phyloP scores from a whole-genome alignment of 495 filamentous ascomycete genomes.

The Pyronema domesticum region DNA sequence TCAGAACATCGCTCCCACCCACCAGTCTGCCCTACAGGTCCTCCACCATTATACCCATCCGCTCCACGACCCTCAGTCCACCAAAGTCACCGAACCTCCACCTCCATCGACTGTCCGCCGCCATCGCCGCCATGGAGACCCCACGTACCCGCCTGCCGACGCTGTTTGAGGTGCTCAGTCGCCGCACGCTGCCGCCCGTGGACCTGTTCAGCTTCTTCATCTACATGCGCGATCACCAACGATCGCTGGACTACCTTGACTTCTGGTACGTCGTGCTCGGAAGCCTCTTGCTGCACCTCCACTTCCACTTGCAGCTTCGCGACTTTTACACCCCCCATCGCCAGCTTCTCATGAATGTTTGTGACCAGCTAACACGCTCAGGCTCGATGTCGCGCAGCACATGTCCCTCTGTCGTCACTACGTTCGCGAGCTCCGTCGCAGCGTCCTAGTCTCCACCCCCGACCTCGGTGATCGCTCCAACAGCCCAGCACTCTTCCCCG shows the following conservation, averaged over 20 bases:
- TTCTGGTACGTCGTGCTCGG: slow-evolving; percentile 57
- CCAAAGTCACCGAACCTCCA: not conserved
- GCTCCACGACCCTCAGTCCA: not conserved
- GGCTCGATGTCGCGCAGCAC: slow-evolving; percentile 98
- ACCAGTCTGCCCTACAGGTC: not conserved
- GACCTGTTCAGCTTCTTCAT: slow-evolving; percentile 99
- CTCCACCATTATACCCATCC: not conserved
- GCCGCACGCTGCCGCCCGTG: slow-evolving; percentile 76
- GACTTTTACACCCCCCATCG: not conserved
- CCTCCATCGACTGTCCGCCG: not conserved
- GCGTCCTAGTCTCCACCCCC: slow-evolving; percentile 80
- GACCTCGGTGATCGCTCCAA: slow-evolving; percentile 69
- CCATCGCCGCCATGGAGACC: not conserved
- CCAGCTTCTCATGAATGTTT: not conserved
- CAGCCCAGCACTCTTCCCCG: slow-evolving; percentile 46
- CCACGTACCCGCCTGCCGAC: slow-evolving; percentile 71
- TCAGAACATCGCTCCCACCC: not conserved
- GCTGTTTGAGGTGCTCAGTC: slow-evolving; percentile 83
- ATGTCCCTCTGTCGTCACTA: slow-evolving; percentile 97
- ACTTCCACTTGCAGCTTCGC: not conserved
- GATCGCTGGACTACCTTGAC: slow-evolving; percentile 93
- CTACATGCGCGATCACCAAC: slow-evolving; percentile 96
- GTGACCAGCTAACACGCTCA: slow-evolving; percentile 23
- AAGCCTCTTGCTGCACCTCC: not conserved
- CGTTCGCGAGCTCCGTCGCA: slow-evolving; percentile 83